These are phyloP conservation scores for Fusarium tupiense DNA, from an alignment of 2,329 filamentous ascomycete species.

Conservation along the genomic window DNA sequence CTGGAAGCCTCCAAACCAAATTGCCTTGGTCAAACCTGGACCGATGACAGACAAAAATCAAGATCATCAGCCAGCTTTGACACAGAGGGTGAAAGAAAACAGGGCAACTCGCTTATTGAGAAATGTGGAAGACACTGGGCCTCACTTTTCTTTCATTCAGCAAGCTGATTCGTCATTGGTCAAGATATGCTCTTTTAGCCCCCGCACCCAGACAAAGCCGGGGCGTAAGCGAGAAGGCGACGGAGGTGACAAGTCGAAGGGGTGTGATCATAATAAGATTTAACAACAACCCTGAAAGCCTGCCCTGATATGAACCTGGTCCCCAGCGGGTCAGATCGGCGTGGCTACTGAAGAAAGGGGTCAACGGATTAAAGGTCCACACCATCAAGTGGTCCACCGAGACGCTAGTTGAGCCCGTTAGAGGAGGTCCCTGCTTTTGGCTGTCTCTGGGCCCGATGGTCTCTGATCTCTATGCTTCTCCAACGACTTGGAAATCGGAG, in stretches of 20 bases:
- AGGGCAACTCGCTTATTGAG: background rate
- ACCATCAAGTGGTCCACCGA: background rate
- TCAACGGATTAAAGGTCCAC: background rate
- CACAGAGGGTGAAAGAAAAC: constrained; percentile 15
- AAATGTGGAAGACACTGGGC: background rate
- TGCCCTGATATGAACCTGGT: background rate
- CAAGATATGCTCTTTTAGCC: background rate
- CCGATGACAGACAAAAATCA: constrained; percentile 50
- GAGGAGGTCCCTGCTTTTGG: constrained; percentile 42
- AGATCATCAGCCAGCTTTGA: constrained; percentile 42
- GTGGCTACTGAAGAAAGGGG: background rate
- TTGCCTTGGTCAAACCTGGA: constrained; percentile 1
- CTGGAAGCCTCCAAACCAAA: constrained; percentile 6
- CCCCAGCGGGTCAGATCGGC: background rate
- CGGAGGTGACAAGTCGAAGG: background rate
- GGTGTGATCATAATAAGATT: constrained; percentile 1
- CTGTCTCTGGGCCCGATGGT: constrained; percentile 38
- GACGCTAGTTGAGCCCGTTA: constrained; percentile 28
- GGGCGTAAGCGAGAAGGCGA: constrained; percentile 8
- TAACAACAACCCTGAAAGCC: background rate
- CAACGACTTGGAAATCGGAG: constrained; percentile 46
- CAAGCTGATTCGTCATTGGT: background rate
- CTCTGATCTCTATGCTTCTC: constrained; percentile 43
- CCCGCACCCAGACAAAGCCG: constrained; percentile 15
- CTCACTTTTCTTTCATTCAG: constrained; percentile 6